phyloP scores from a whole-genome alignment of 179 eudicot genomes.

The Carnegiea gigantea region DNA sequence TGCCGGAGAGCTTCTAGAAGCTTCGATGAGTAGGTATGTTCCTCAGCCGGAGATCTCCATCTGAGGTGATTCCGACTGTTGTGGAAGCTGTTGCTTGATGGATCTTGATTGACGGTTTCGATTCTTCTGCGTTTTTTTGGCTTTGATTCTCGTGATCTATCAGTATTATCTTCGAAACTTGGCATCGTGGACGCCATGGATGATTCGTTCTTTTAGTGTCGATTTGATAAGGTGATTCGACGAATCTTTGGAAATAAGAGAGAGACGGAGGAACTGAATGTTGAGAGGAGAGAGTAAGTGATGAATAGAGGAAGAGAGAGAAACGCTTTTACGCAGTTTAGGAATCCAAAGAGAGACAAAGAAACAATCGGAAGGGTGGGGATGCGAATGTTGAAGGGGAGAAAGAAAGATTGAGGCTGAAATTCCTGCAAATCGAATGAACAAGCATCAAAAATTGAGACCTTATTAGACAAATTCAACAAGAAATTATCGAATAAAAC shows the following conservation, averaged over 20 bases:
- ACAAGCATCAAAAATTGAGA: neutral
- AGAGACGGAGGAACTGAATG: no score
- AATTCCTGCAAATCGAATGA: neutral
- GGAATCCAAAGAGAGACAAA: neutral
- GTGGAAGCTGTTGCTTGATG: neutral
- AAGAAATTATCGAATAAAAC: neutral
- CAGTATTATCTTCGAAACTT: conserved; percentile 36
- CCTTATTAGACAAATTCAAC: neutral
- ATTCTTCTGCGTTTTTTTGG: conserved; percentile 53
- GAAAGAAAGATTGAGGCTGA: neutral
- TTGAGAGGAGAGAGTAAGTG: neutral
- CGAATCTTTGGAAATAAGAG: neutral
- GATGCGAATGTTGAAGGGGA: neutral
- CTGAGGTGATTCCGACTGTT: conserved; percentile 20
- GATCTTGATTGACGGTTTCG: conserved; percentile 21
- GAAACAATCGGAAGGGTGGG: neutral
- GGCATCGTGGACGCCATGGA: conserved; percentile 40
- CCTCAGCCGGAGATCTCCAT: conserved; percentile 59
- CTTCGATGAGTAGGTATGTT: conserved; percentile 54
- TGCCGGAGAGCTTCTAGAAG: conserved; percentile 64
- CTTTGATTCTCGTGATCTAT: conserved; percentile 31
- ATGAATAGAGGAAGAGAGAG: neutral
- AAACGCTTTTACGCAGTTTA: neutral
- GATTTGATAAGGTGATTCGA: neutral
- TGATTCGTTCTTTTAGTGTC: neutral